phyloP scores from a whole-genome alignment of 176 grass and related monocot genomes.

The Avena atlantica region DNA sequence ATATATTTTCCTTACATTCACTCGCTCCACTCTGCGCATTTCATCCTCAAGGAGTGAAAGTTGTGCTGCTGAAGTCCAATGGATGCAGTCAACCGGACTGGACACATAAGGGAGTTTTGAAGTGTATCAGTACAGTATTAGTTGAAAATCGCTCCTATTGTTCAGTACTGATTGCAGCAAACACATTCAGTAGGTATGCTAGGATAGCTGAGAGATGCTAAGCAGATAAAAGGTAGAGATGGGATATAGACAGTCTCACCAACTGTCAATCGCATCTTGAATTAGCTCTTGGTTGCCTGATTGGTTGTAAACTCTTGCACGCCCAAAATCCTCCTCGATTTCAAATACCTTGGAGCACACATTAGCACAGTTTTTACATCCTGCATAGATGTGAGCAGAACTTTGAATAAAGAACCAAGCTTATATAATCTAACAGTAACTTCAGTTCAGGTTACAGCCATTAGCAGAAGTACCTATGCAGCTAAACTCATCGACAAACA shows the following conservation, averaged over 20 bases:
- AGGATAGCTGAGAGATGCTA: neutral
- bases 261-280: constrained; percentile 91
- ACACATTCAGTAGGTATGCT: neutral
- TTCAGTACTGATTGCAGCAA: neutral
- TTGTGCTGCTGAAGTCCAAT: constrained; percentile 96
- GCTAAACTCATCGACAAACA: constrained; percentile 97
- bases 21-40: constrained; percentile 97
- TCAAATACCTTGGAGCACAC: constrained; percentile 76
- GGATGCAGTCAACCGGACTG: constrained; percentile 98
- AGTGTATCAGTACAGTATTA: constrained; percentile 39
- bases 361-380: constrained; percentile 99
- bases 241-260: constrained; percentile 48
- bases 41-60: constrained; percentile 97
- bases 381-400: constrained; percentile 46
- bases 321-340: constrained; percentile 92
- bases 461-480: constrained; percentile 77
- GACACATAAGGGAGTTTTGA: constrained; percentile 43
- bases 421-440: neutral
- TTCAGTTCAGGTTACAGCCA: neutral
- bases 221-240: neutral
- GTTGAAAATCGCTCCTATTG: neutral
- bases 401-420: constrained; percentile 13
- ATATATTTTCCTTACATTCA: constrained; percentile 66
- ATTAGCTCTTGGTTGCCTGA: constrained; percentile 64
- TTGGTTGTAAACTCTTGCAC: constrained; percentile 87